Evolutionary conservation across 345 rosid genomes (phyloP).

Genomic region (Draba incana): DNA sequence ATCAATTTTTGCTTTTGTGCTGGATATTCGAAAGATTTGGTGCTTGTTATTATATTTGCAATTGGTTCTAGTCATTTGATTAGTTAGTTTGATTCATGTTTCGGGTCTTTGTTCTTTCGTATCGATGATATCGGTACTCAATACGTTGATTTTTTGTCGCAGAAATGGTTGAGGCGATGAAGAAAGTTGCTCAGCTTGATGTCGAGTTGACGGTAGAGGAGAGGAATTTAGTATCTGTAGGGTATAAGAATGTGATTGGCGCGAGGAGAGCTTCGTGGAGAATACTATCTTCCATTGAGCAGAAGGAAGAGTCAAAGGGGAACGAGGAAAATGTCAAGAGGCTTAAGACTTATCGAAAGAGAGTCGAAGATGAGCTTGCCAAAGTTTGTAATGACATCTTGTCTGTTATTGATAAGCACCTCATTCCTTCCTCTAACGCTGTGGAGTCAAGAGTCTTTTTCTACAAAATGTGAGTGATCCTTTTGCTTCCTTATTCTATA

Average conservation of each 20-base stretch:
- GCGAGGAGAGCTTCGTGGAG: conserved; percentile 72
- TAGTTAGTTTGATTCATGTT: too few species aligned
- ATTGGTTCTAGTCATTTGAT: neutral
- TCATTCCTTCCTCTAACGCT: conserved; percentile 49
- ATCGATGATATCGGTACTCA: too few species aligned
- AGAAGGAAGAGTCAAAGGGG: conserved; percentile 65
- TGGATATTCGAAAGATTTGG: too few species aligned
- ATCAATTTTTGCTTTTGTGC: neutral
- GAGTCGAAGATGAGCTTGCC: conserved; percentile 51
- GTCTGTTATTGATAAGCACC: conserved; percentile 52
- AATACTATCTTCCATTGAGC: conserved; percentile 67
- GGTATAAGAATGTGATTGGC: conserved; percentile 73
- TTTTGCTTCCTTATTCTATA: neutral
- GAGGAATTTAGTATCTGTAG: conserved; percentile 69
- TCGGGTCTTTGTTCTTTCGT: too few species aligned
- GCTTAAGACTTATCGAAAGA: conserved; percentile 54
- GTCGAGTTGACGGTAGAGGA: conserved; percentile 62
- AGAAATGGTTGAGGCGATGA: conserved; percentile 78
- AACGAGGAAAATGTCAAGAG: conserved; percentile 52
- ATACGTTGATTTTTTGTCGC: neutral
- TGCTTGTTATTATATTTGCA: neutral
- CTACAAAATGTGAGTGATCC: conserved; percentile 53
- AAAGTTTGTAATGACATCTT: conserved; percentile 53
- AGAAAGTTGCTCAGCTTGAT: conserved; percentile 59
- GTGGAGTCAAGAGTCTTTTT: conserved; percentile 58